These are phyloP conservation scores for Tulasnella sp. DNA, from an alignment of 768 basidiomycete genomes.

Conservation along the genomic window DNA sequence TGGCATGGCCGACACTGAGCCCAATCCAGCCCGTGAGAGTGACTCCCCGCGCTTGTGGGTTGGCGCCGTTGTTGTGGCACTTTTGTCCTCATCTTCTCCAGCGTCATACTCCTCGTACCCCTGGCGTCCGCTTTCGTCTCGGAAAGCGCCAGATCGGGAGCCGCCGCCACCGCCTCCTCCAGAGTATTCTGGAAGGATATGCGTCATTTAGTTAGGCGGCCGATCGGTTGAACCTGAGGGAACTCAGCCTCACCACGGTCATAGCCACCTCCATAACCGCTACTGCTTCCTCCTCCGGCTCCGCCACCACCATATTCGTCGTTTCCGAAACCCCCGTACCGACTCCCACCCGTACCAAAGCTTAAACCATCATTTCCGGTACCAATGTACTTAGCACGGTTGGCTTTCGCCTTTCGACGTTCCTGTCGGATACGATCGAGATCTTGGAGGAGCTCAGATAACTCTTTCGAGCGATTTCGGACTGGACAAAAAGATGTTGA, in stretches of 20 bases:
- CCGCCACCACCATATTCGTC: slow-evolving; percentile 33
- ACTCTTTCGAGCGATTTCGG: slow-evolving; percentile 84
- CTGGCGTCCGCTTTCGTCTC: slow-evolving; percentile 43
- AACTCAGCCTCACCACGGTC: slow-evolving; percentile 1
- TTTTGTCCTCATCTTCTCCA: slow-evolving; percentile 67
- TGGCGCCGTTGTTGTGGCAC: slow-evolving; percentile 21
- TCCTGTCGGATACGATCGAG: slow-evolving; percentile 83
- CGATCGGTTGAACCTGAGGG: slow-evolving; percentile 11
- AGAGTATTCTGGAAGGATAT: neutral
- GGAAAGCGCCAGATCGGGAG: slow-evolving; percentile 41
- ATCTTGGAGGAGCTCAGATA: slow-evolving; percentile 84
- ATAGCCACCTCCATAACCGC: slow-evolving; percentile 24
- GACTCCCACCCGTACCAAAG: slow-evolving; percentile 42
- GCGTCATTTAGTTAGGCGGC: neutral
- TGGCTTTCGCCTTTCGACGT: slow-evolving; percentile 83
- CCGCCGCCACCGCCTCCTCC: slow-evolving; percentile 22
- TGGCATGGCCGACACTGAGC: slow-evolving; percentile 28
- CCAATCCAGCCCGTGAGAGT: slow-evolving; percentile 24
- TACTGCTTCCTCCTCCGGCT: slow-evolving; percentile 23
- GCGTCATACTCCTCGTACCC: slow-evolving; percentile 94
- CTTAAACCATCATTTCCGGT: slow-evolving; percentile 70
- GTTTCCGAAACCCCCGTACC: slow-evolving; percentile 62
- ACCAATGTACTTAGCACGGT: slow-evolving; percentile 83
- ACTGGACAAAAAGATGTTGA: slow-evolving; percentile 39
- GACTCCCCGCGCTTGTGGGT: slow-evolving; percentile 31